Evolutionary conservation across 2,329 filamentous ascomycete species (phyloP), one percentile per base, ranked within the genome.

Genomic region (Tolypocladium guangdongense): DNA sequence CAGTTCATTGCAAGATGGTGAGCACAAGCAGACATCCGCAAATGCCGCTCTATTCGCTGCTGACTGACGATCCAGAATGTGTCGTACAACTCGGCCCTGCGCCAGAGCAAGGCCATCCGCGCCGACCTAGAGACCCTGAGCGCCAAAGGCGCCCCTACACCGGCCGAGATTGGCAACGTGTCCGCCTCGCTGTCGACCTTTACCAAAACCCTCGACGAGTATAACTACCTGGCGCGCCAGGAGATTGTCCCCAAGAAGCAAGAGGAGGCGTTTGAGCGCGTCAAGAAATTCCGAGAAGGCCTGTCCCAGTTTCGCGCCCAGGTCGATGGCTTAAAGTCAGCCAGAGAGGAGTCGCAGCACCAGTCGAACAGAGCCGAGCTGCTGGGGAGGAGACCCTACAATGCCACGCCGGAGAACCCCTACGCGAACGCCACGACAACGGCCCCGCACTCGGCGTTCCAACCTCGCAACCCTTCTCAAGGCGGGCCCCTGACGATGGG

Each of bases 181-280:
- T 86, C 86, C n/a, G 86, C 84, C 22, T 88, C 88, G 16, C 74
- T 95, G 33, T 84, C 87, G 45, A 72, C 90, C 55, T 90, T 99
- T 69, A 82, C 87, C 48, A 89, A 93, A 56, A 95, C 90, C 1
- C 79, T 99, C 59, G 91, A 96, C 72, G 91, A 96, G 66, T 99
- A 99, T 75, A 83, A 87, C 63, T 80, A 81, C 53, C 82, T 95
- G 33, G 87, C 91, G 1, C 88, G 88, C 59, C 88, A 92, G 63
- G 93, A 99, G 70, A 82, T 96, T 35, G 91, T 95, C 54, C 81
- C 87, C 5, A 86, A 88, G 55, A 99, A 97, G 72, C 88, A 95
- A 62, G 86, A 93, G 56, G 96, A 97, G 66, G 93, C 92, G 1
- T 78, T 83, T 58, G 90, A 95, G 66, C 83, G 93, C 46, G 78